phyloP scores from a whole-genome alignment of 176 grass and related monocot genomes.

The Hordeum vulgare region MorexV3_pseudomolecules_assembly NC_058519.1:633389137-633389636 shows the following conservation, averaged over 20 bases:
- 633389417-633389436: not conserved
- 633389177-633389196: not conserved
- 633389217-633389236: not conserved
- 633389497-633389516: not conserved
- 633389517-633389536: not conserved
- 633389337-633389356: not conserved
- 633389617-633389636: constrained; percentile 83
- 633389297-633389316: not conserved
- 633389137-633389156: not conserved
- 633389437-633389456: not conserved
- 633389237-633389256: not conserved
- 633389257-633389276: not conserved
- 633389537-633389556: constrained; percentile 7
- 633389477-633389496: not conserved
- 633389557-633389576: constrained; percentile 19
- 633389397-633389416: not conserved
- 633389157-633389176: not conserved
- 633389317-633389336: not conserved
- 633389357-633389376: not conserved
- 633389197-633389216: not conserved
- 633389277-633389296: not conserved
- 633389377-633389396: not conserved
- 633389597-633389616: constrained; percentile 78
- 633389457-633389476: not conserved
- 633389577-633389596: constrained; percentile 14